Percentiles rank a stretch among this genome's conserved stretches.
Evolutionary conservation across 225 moss, liverwort and hornwort genomes (phyloP).

Genomic region (Antitrichia curtipendula): DNA sequence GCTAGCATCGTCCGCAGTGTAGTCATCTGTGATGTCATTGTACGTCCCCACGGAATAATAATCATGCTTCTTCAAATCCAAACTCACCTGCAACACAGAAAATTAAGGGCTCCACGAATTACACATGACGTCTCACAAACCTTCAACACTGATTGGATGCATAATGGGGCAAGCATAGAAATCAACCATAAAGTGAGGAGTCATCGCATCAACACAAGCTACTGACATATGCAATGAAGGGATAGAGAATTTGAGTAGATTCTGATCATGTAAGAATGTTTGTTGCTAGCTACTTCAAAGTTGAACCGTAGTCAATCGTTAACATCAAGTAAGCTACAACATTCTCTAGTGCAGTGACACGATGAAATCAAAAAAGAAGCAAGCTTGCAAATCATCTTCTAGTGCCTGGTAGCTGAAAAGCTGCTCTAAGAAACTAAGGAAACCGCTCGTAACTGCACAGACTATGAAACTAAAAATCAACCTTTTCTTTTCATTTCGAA

Average conservation of each 20-base stretch:
- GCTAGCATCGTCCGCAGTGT: not conserved
- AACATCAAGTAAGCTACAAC: not conserved
- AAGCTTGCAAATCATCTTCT: not conserved
- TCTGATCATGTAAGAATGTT: not conserved
- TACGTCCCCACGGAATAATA: conserved; percentile 71
- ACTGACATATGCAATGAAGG: not conserved
- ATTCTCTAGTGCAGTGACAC: not conserved
- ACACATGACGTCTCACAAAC: not conserved
- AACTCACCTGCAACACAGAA: conserved; percentile 48
- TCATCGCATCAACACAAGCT: not conserved
- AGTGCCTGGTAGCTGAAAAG: not conserved
- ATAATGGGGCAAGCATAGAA: not conserved
- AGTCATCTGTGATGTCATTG: conserved; percentile 17
- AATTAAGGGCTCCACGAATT: not conserved
- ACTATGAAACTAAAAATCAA: not conserved
- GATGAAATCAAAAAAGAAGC: not conserved
- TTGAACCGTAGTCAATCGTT: not conserved
- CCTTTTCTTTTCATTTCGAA: not conserved
- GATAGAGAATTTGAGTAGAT: not conserved
- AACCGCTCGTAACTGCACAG: not conserved
- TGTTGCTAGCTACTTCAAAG: not conserved
- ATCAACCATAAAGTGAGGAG: not conserved
- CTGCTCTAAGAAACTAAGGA: not conserved
- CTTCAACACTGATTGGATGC: not conserved
- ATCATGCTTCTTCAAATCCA: conserved; percentile 55